Evolutionary conservation across 2,329 filamentous ascomycete species (phyloP), one percentile per base, ranked within the genome.

Genomic region (Colletotrichum nymphaeae): DNA sequence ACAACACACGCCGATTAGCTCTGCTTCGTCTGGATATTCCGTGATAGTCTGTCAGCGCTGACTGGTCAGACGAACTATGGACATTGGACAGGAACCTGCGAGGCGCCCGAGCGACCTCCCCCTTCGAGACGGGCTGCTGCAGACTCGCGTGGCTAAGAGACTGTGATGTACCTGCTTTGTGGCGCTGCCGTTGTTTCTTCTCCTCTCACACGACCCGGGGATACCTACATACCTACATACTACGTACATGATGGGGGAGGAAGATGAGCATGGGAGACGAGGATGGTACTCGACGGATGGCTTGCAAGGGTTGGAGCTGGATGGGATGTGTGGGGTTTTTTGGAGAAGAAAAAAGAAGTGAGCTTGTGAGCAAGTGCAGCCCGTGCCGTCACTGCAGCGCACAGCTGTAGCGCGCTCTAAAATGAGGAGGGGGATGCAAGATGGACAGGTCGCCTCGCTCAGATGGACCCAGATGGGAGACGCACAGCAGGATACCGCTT

Each of bases 61-160:
- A 49, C 42, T 49, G 46, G 28, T 22, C 46, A n/a, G 28, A 16
- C 30, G 14, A 22, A 32, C 46, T 46, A 63, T 30, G 46, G 30
- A 16, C 37, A 42, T 42, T 42, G 37, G 37, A 42, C 37, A 63
- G 5, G 19, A 53, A 58, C 49, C 58, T 49, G 35, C n/a, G 35
- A 46, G 32, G 28, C 24, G 65, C 59, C 42, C 35, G 28, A 53
- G n/a, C 28, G 35, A 42, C 49, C 53, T 69, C 32, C 59, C 66
- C 42, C 37, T 69, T 69, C 55, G 66, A 69, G 65, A 72, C 69
- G 65, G 12, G 30, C 60, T 26, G 70, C 46, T 70, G 56, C 71
- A 73, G 60, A 73, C 46, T 73, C 67, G 71, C 67, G 67, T 71
- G 71, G 67, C 60, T 71, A 70, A 22, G 26, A 42, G n/a, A 70